phyloP scores from a whole-genome alignment of 2,329 filamentous ascomycete species.

The Thelonectria discophora region DNA sequence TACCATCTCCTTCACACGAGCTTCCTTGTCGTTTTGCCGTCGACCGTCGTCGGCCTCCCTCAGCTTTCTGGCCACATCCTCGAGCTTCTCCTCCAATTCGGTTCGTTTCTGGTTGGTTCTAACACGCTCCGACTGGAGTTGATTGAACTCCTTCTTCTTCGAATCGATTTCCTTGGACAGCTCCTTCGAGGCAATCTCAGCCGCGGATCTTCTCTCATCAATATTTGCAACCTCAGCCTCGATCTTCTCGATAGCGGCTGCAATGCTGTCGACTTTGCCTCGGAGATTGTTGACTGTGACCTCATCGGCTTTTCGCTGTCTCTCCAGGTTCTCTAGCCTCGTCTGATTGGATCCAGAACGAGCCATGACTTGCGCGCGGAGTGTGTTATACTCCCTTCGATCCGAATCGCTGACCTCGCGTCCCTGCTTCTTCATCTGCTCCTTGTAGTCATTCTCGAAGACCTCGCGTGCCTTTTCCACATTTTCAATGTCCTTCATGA shows the following conservation, averaged over 20 bases:
- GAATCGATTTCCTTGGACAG: conserved; percentile 79
- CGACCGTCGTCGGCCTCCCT: conserved; percentile 85
- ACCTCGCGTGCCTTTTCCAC: conserved; percentile 91
- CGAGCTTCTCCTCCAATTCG: conserved; percentile 91
- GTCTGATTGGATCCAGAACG: conserved; percentile 82
- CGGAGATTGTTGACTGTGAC: conserved; percentile 90
- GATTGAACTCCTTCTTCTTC: conserved; percentile 92
- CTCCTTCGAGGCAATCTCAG: conserved; percentile 70
- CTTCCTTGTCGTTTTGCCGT: conserved; percentile 85
- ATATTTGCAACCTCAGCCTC: conserved; percentile 76
- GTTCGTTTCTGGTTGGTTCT: conserved; percentile 83
- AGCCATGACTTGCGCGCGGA: conserved; percentile 85
- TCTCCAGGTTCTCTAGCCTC: conserved; percentile 84
- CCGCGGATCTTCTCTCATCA: conserved; percentile 71
- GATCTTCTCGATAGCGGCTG: conserved; percentile 77
- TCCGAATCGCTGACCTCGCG: conserved; percentile 86
- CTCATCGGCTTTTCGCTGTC: conserved; percentile 89
- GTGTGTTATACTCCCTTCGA: conserved; percentile 85
- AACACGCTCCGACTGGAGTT: conserved; percentile 82
- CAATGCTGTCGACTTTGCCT: conserved; percentile 82
- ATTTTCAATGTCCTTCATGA: conserved; percentile 80
- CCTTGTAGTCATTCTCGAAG: conserved; percentile 88
- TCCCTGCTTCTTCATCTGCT: conserved; percentile 85
- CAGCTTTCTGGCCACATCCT: conserved; percentile 82
- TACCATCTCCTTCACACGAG: conserved; percentile 82